These are phyloP conservation scores for Mortierella sp. DNA, from an alignment of 371 early-diverging fungal species.

Conservation along the genomic window DNA sequence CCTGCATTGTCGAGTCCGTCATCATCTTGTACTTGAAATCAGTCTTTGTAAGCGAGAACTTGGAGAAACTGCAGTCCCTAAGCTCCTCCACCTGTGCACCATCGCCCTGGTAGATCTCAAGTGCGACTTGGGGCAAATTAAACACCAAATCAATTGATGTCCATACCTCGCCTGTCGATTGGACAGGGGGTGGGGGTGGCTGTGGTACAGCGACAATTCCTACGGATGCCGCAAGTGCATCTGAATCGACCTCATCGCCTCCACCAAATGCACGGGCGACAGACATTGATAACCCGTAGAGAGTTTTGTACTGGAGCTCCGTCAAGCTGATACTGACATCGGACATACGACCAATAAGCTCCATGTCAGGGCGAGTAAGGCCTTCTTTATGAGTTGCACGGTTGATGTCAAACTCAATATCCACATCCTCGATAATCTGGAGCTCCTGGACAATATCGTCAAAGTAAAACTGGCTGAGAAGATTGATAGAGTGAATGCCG, in stretches of 20 bases:
- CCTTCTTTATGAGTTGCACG: conserved; percentile 53
- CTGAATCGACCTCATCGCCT: conserved; percentile 29
- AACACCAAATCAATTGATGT: conserved; percentile 57
- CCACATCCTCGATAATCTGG: conserved; percentile 87
- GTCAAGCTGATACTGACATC: conserved; percentile 84
- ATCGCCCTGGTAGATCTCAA: conserved; percentile 76
- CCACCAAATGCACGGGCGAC: conserved; percentile 69
- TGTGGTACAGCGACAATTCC: conserved; percentile 32
- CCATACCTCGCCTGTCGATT: conserved; percentile 34
- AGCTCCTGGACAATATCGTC: conserved; percentile 56
- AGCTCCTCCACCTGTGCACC: conserved; percentile 54
- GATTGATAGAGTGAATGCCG: conserved; percentile 74
- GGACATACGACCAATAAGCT: conserved; percentile 71
- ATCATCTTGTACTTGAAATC: conserved; percentile 71
- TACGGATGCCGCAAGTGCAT: conserved; percentile 43
- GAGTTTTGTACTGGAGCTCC: conserved; percentile 81
- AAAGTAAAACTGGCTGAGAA: conserved; percentile 67
- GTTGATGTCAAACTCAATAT: conserved; percentile 74
- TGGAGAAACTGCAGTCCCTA: conserved; percentile 59
- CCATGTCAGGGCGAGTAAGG: conserved; percentile 56
- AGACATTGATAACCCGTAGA: conserved; percentile 71
- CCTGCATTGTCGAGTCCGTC: conserved; percentile 72
- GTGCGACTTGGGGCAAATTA: conserved; percentile 60
- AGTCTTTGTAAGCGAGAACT: conserved; percentile 66
- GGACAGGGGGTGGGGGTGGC: conserved; percentile 14